Evolutionary conservation across 164 flowering plant species (phyloP), one percentile per base, ranked within the genome.

Genomic region (Piper betle): DNA sequence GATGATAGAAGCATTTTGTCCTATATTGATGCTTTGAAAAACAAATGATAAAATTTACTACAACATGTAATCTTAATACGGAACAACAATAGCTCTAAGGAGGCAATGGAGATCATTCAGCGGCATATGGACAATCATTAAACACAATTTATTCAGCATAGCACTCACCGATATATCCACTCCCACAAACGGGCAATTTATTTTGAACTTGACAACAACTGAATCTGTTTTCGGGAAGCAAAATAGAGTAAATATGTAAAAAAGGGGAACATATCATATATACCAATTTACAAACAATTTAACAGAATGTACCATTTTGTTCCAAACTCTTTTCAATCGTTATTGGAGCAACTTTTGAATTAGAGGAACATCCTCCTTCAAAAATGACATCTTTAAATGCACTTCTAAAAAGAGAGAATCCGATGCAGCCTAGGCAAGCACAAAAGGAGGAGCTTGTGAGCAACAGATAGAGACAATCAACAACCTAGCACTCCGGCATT

Each of bases 351-450:
- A 63, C 79, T 68, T 84, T 82, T 6, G 72, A 50, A 48, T 71
- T 65, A 60, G 73, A 66, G 62, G 48, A 64, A 71, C 73, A 61
- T 60, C 76, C 80, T 37, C 52, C 66, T 9, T 77, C 68, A 69
- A 86, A 93, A n/a, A 93, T 86, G 68, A 88, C 98, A 75, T 93
- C 65, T 71, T 85, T 90, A 72, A 93, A 93, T 58, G 98, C 96
- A 73, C 87, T 93, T 74, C 75, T 82, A 67, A 76, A 81, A 91
- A 85, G 53, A 90, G 79, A 59, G 79, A 74, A 65, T 93, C 97
- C 38, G 81, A 75, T 65, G 87, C 94, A 65, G 80, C 76, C 98
- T 93, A 87, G 60, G 76, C 54, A 66, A n/a, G 20, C 25, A 41
- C 57, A 17, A 52, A 16, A 38, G 10, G 50, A 46, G 15, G 15